A percentile compares a stretch with the other conserved stretches of the same genome.
These are phyloP conservation scores for Dothistroma septosporum DNA, from an alignment of 2,329 filamentous ascomycete species.

Conservation along the genomic window DNA sequence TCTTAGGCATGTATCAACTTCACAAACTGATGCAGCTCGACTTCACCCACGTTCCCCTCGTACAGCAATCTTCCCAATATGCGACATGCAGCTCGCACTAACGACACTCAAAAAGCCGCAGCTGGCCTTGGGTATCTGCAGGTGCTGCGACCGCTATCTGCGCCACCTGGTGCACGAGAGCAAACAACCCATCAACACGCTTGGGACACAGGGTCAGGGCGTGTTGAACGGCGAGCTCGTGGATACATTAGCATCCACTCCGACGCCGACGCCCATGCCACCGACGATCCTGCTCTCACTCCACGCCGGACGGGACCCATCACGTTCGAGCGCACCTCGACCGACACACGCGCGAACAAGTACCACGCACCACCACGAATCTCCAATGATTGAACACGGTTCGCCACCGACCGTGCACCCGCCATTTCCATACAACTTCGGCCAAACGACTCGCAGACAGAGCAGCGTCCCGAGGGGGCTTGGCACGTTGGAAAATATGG, in stretches of 20 bases:
- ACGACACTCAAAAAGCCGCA: background rate
- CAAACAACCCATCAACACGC: background rate
- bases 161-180: background rate
- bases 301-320: background rate
- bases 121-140: background rate
- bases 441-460: background rate
- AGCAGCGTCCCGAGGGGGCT: background rate
- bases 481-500: background rate
- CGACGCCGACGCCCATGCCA: background rate
- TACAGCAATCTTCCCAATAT: background rate
- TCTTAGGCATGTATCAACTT: background rate
- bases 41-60: background rate
- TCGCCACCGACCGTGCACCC: background rate
- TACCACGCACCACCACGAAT: background rate
- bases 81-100: background rate
- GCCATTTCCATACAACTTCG: background rate
- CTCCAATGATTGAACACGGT: background rate
- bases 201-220: background rate
- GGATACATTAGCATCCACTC: background rate
- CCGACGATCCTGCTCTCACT: background rate
- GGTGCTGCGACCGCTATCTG: background rate
- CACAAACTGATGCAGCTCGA: background rate
- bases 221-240: background rate
- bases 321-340: background rate
- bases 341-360: background rate